Conservation (phyloP, 2,329 filamentous ascomycete genomes). For the Monosporascus sp. region DNA sequence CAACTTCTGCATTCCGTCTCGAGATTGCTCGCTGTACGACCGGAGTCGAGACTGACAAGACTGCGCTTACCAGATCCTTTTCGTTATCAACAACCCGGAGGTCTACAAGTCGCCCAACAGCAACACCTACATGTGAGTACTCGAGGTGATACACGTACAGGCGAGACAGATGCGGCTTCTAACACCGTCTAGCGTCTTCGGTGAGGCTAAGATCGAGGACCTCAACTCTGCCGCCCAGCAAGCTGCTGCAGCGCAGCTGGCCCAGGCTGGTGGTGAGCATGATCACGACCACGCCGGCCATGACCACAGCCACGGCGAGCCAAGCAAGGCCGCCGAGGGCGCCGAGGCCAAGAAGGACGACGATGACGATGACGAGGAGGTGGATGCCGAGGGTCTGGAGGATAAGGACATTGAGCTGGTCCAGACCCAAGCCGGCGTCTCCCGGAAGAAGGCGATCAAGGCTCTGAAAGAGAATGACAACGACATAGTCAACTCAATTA, state of each 20-base stretch:
- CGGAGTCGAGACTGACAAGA: constrained; percentile 1
- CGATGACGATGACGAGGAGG: constrained; percentile 90
- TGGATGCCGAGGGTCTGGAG: constrained; percentile 90
- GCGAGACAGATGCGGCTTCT: not conserved
- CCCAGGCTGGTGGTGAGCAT: constrained; percentile 61
- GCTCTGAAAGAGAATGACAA: constrained; percentile 99
- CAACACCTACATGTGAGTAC: constrained; percentile 98
- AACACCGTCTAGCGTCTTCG: constrained; percentile 70
- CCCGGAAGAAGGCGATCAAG: constrained; percentile 97
- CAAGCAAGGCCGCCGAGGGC: constrained; percentile 54
- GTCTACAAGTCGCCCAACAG: constrained; percentile 99
- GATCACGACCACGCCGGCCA: constrained; percentile 52
- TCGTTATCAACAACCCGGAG: constrained; percentile 99
- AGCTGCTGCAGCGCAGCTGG: constrained; percentile 91
- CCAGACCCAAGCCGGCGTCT: constrained; percentile 96
- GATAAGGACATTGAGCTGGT: constrained; percentile 99
- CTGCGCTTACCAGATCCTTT: constrained; percentile 68
- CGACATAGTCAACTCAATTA: constrained; percentile 99
- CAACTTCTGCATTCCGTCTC: not conserved
- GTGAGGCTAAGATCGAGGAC: constrained; percentile 99
- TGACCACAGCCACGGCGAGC: constrained; percentile 69
- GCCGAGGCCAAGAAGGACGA: constrained; percentile 69
- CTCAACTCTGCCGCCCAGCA: constrained; percentile 97
- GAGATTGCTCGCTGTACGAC: not conserved
- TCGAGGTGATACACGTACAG: not conserved